Percentiles rank a stretch among this genome's conserved stretches.
Conservation (phyloP, 2,329 filamentous ascomycete genomes). For the Diplodia sapinea region DNA sequence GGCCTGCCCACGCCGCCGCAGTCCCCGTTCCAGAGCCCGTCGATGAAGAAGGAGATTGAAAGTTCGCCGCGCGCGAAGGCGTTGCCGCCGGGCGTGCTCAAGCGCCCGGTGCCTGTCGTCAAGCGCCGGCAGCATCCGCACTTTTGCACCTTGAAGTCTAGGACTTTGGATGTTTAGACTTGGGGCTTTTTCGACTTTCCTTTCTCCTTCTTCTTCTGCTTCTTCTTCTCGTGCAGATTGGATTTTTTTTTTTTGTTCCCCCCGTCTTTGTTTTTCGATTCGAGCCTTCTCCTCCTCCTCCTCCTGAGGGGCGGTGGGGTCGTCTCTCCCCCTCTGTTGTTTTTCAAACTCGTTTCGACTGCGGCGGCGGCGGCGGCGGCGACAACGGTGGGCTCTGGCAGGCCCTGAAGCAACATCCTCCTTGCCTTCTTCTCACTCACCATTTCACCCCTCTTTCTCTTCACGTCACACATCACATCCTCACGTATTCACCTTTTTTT, state of each 20-base stretch:
- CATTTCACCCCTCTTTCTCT: neutral
- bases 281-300: too few species aligned
- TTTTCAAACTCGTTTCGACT: neutral
- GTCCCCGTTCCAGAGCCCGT: slow-evolving; percentile 21
- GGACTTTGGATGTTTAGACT: neutral
- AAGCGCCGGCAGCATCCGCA: neutral
- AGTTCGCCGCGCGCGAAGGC: neutral
- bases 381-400: neutral
- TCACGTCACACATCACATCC: neutral
- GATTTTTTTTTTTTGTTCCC: neutral
- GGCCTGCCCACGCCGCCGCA: slow-evolving; percentile 30
- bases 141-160: neutral
- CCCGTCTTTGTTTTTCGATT: too few species aligned
- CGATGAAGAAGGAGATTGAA: slow-evolving; percentile 21
- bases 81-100: slow-evolving; percentile 1
- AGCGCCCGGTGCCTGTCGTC: neutral
- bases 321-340: neutral
- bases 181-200: neutral
- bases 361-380: neutral
- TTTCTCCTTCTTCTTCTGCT: neutral
- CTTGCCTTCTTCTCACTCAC: neutral
- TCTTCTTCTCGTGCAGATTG: neutral
- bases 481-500: neutral
- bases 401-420: neutral
- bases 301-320: too few species aligned